Base-by-base conservation (phyloP, 108 stramenopile species). In the Cafeteria roenbergensis region DNA sequence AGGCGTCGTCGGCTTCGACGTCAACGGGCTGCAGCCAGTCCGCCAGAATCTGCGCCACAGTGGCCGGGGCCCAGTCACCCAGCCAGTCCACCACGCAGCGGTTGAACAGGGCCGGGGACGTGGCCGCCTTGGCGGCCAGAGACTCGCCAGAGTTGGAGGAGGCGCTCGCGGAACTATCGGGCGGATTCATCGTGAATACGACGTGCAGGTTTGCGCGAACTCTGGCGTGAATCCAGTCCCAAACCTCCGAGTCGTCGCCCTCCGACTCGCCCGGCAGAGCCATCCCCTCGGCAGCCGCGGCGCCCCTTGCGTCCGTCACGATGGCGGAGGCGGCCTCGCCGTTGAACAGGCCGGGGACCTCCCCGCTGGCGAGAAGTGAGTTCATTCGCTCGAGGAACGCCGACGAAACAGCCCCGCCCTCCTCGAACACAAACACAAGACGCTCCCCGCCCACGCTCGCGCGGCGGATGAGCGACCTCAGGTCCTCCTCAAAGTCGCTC, bases 81-180 rank as follows among this genome's bases (percentile, higher is more conserved):
- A 97, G 96, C 98, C 98, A 99, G 72, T 99, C 95, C 0, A 99
- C 94, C 12, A 99, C 95, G 70, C 98, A 99, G 48, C 98, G 83
- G 82, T 99, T 99, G 80, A 97, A 99, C 30, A 99, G 75, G 27
- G 98, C 98, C 6, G 98, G 98, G 69, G 91, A 93, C 27, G 98
- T 95, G 14, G 94, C 93, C 28, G 92, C 90, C 30, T 94, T 84
- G 54, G 57, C 62, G 8, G 52, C 51, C 26, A 81, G 74, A 28
- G 73, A 75, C 12, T 42, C 58, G 27, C 52, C 38, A 86, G 85
- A 87, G 60, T 90, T 88, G 20, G 85, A 86, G 25, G 88, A 87
- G 65, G 88, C 87, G n/a, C n/a, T n/a, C n/a, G n/a, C n/a, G n/a
- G n/a, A n/a, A n/a, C n/a, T n/a, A n/a, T n/a, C n/a, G n/a, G n/a